phyloP scores from a whole-genome alignment of 2,329 filamentous ascomycete genomes.

The Talaromyces sp. region DNA sequence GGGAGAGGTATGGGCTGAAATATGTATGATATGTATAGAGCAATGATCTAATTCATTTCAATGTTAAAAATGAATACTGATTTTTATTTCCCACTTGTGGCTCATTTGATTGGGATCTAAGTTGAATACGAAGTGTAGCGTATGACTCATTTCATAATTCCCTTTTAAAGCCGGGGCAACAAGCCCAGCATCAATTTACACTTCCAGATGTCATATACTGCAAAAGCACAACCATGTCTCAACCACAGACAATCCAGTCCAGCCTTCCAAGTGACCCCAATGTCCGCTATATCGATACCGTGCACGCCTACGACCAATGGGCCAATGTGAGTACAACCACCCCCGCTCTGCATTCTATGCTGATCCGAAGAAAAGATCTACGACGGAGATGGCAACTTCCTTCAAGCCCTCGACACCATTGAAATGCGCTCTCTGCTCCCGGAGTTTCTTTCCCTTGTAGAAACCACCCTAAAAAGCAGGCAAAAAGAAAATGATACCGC shows the following conservation, averaged over 20 bases:
- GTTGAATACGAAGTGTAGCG: background rate
- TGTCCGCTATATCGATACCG: conserved; percentile 27
- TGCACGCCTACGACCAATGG: conserved; percentile 36
- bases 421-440: conserved; percentile 52
- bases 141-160: background rate
- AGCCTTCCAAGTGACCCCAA: conserved; percentile 4
- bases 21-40: background rate
- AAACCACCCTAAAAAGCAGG: background rate
- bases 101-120: background rate
- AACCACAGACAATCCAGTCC: conserved; percentile 8
- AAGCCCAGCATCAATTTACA: background rate
- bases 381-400: conserved; percentile 63
- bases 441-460: conserved; percentile 32
- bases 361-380: conserved; percentile 41
- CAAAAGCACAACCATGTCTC: conserved; percentile 5
- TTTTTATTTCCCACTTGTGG: background rate
- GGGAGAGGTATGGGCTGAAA: background rate
- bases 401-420: conserved; percentile 59
- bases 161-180: background rate
- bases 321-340: conserved; percentile 24
- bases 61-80: background rate
- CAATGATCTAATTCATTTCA: background rate
- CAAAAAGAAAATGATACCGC: conserved; percentile 12
- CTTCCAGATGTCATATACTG: background rate
- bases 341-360: background rate